Base-by-base conservation (phyloP, 2,329 filamentous ascomycete species). In the Ciborinia camelliae region DNA sequence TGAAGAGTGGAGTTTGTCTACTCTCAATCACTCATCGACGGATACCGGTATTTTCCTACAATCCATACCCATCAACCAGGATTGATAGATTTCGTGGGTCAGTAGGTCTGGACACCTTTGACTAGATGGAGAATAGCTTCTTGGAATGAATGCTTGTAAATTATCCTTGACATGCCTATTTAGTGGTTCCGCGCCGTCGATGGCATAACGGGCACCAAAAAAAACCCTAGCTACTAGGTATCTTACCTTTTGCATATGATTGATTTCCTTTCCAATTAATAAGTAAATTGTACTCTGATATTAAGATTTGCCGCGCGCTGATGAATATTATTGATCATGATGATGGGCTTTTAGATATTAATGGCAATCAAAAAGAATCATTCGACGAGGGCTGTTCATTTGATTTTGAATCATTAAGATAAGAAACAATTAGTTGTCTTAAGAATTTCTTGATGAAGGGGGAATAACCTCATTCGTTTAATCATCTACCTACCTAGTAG, bases 221-320 rank as follows among this genome's bases (percentile, higher is more conserved):
- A 32, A 43, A 39, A n/a, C 41, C 41, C 18, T 30, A 43, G 15
- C 6, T n/a, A n/a, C n/a, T n/a, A n/a, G n/a, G n/a, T n/a, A n/a
- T n/a, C 26, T 43, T 43, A 6, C 37, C 48, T 54, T 54, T 54
- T 15, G 23, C 8, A 54, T 54, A 39, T 48, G 55, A 30, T n/a
- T 53, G n/a, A n/a, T n/a, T n/a, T n/a, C n/a, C 20, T 53, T n/a
- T 39, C 23, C 15, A 23, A 58, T 43, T 53, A n/a, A n/a, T 12
- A 14, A 41, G 59, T 53, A 62, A 62, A 62, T 52, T 2, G 8
- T 62, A n/a, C 47, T 53, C 59, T 48, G 47, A 61, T 20, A 45
- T 53, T 26, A 53, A 30, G 37, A 52, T 43, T 62, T 53, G 12
- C 48, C 37, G 59, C 48, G 20, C 23, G 48, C 47, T 39, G 26